Conservation (phyloP, 805 yeast species). For the Sungouiella blattae region DNA sequence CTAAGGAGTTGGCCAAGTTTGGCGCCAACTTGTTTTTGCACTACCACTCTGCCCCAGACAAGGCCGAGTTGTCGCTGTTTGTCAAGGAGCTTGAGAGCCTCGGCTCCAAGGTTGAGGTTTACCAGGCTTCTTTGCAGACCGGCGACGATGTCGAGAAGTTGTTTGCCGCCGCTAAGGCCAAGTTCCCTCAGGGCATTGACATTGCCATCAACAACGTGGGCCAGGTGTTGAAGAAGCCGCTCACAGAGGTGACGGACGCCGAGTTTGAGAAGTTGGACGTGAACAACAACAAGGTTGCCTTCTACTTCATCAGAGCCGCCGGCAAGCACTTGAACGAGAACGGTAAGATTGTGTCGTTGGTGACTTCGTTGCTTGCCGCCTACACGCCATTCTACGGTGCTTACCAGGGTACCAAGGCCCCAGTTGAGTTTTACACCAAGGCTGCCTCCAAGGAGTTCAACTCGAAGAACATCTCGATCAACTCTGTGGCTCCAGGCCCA, state of each 20-base stretch:
- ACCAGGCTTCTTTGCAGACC: constrained; percentile 40
- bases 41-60: constrained; percentile 46
- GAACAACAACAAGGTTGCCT: constrained; percentile 57
- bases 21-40: constrained; percentile 56
- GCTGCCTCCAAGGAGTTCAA: constrained; percentile 52
- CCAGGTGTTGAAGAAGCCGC: constrained; percentile 59
- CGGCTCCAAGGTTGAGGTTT: constrained; percentile 39
- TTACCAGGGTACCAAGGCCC: constrained; percentile 57
- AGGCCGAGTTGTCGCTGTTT: constrained; percentile 31
- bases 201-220: constrained; percentile 70
- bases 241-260: constrained; percentile 47
- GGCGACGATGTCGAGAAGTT: constrained; percentile 42
- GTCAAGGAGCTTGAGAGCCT: constrained; percentile 29
- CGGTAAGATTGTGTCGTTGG: constrained; percentile 55
- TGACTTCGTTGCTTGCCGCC: constrained; percentile 65
- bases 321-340: constrained; percentile 45
- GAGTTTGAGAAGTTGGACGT: constrained; percentile 55
- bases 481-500: constrained; percentile 63
- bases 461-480: constrained; percentile 45
- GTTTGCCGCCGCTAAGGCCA: constrained; percentile 42
- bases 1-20: constrained; percentile 49
- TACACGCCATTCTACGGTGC: constrained; percentile 50
- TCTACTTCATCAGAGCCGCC: constrained; percentile 58
- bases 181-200: constrained; percentile 49
- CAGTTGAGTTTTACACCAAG: constrained; percentile 52